These are phyloP conservation scores for Lumnitzera littorea DNA, from an alignment of 345 rosid genomes.

Conservation along the genomic window DNA sequence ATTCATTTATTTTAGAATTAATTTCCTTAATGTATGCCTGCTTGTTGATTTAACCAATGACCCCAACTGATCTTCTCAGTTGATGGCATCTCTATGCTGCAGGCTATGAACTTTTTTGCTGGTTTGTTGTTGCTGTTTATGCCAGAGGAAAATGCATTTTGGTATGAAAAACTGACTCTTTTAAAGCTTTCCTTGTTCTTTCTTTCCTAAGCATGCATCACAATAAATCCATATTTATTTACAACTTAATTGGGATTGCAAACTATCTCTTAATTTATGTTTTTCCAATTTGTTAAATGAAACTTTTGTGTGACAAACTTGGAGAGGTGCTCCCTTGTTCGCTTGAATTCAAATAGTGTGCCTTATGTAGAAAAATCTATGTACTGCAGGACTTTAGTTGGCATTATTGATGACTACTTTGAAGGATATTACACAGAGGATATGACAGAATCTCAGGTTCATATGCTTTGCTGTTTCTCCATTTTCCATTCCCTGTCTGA, in stretches of 20 bases:
- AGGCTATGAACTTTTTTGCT: constrained; percentile 99
- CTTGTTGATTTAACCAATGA: too few species aligned
- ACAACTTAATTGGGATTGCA: background rate
- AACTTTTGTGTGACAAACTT: too few species aligned
- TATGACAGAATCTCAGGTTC: constrained; percentile 95
- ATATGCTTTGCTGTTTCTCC: constrained; percentile 3
- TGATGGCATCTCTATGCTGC: constrained; percentile 22
- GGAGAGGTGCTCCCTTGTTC: too few species aligned
- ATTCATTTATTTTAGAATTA: too few species aligned
- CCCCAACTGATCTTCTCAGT: too few species aligned
- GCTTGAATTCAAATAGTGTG: background rate
- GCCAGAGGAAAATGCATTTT: constrained; percentile 99
- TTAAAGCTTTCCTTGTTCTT: background rate
- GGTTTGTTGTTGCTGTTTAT: constrained; percentile 88
- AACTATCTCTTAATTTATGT: too few species aligned
- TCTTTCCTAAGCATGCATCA: background rate
- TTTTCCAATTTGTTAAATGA: too few species aligned
- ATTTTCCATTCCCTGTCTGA: background rate
- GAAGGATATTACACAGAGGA: constrained; percentile 88
- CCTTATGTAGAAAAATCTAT: constrained; percentile 4
- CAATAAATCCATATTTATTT: background rate
- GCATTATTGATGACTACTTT: constrained; percentile 87
- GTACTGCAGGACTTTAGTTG: constrained; percentile 73
- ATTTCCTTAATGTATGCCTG: too few species aligned
- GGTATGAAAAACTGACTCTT: constrained; percentile 33